Conservation (phyloP, 106 monocot species). For the Phalaenopsis equestris region DNA sequence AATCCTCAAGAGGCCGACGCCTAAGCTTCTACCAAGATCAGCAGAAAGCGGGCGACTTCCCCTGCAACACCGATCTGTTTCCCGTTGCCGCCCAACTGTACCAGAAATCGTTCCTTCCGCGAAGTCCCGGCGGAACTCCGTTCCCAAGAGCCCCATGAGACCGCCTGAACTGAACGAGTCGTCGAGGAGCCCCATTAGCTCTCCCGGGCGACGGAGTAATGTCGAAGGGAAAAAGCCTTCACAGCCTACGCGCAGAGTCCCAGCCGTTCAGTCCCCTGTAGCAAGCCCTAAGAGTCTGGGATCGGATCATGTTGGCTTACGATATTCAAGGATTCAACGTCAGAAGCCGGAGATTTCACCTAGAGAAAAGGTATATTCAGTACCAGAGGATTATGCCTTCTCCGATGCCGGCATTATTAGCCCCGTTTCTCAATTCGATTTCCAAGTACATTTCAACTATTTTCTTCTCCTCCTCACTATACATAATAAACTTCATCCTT, state of each 20-base stretch:
- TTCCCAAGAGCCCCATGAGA: not conserved
- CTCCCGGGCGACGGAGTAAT: constrained; percentile 18
- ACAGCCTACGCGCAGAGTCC: constrained; percentile 17
- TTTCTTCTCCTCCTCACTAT: not conserved
- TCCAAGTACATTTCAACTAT: constrained; percentile 38
- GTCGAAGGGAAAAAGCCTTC: constrained; percentile 8
- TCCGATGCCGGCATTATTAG: constrained; percentile 35
- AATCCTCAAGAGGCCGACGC: constrained; percentile 41
- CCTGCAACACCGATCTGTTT: not conserved
- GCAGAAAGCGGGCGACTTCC: constrained; percentile 1
- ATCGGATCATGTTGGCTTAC: constrained; percentile 12
- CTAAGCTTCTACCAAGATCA: constrained; percentile 16
- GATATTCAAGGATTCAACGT: constrained; percentile 28
- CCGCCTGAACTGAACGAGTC: constrained; percentile 20
- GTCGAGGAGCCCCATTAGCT: constrained; percentile 6
- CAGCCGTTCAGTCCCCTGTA: constrained; percentile 26
- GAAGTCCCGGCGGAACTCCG: not conserved
- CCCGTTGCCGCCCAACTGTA: not conserved
- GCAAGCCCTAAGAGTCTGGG: constrained; percentile 11
- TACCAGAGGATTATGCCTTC: constrained; percentile 33
- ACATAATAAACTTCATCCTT: too few relatives aligned
- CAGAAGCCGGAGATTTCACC: not conserved
- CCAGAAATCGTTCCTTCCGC: not conserved
- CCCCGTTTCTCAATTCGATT: constrained; percentile 36
- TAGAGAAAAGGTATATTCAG: constrained; percentile 3